Conservation (phyloP, 352 stramenopile species). For the Aphanomyces cochlioides region DNA sequence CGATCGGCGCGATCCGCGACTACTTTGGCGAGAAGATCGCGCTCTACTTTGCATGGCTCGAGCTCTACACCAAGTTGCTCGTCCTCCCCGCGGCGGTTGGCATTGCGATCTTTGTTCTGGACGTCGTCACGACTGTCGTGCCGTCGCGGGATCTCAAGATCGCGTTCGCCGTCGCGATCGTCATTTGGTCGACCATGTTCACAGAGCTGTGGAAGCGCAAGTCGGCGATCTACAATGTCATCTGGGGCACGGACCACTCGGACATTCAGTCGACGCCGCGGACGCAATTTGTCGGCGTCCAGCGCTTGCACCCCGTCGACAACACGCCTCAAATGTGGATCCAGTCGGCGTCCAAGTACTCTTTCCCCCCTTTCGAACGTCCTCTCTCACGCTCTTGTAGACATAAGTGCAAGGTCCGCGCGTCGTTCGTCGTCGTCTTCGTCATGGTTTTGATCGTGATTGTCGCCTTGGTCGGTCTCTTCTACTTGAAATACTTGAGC, state of each 20-base stretch:
- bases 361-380: no score
- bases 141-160: constrained; percentile 58
- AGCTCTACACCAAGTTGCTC: constrained; percentile 92
- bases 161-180: constrained; percentile 76
- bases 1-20: constrained; percentile 80
- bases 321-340: constrained; percentile 20
- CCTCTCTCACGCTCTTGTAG: constrained; percentile 47
- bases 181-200: constrained; percentile 86
- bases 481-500: constrained; percentile 67
- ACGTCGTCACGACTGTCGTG: constrained; percentile 43
- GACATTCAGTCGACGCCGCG: constrained; percentile 69
- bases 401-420: constrained; percentile 45
- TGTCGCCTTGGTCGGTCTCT: constrained; percentile 62
- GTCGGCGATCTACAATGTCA: constrained; percentile 72
- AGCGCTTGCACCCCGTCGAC: constrained; percentile 57
- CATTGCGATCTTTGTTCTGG: constrained; percentile 65
- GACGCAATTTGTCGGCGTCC: constrained; percentile 80
- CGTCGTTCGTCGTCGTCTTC: constrained; percentile 61
- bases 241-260: constrained; percentile 79
- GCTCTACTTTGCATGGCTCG: constrained; percentile 90
- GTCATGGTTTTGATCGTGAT: constrained; percentile 73
- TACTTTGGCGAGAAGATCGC: constrained; percentile 91
- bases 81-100: constrained; percentile 71
- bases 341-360: constrained; percentile 38
- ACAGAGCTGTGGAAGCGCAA: constrained; percentile 87